These are phyloP conservation scores for Botryotinia calthae DNA, from an alignment of 2,329 filamentous ascomycete genomes.

Conservation along the genomic window DNA sequence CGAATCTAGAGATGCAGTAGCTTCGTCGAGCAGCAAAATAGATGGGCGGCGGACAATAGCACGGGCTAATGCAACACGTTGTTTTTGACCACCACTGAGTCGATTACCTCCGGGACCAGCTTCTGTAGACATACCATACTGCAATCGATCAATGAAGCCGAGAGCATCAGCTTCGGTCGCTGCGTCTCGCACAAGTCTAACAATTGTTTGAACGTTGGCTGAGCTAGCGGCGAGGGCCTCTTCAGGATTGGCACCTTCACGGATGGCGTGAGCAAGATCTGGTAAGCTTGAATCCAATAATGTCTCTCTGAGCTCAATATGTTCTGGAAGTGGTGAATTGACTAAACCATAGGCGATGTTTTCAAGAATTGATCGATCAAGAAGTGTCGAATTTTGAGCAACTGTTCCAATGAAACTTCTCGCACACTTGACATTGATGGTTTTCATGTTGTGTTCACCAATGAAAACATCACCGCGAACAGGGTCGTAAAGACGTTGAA, in stretches of 20 bases:
- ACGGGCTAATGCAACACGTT: conserved; percentile 60
- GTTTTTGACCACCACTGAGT: conserved; percentile 16
- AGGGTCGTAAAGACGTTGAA: conserved; percentile 55
- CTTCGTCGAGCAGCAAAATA: conserved; percentile 60
- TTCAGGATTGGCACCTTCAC: background rate
- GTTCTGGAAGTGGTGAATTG: conserved; percentile 6
- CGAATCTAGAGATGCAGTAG: conserved; percentile 68
- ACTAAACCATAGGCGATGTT: conserved; percentile 16
- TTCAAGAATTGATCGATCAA: conserved; percentile 11
- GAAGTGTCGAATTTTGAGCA: conserved; percentile 9
- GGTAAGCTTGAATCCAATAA: conserved; percentile 7
- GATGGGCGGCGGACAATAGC: conserved; percentile 50
- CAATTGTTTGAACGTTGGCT: background rate
- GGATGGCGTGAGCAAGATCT: conserved; percentile 1
- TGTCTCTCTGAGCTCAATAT: background rate
- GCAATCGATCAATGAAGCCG: conserved; percentile 4
- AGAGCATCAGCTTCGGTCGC: conserved; percentile 14
- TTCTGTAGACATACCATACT: background rate
- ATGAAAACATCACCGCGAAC: conserved; percentile 2
- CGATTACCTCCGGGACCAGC: conserved; percentile 7
- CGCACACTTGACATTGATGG: conserved; percentile 4
- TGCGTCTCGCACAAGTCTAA: conserved; percentile 1
- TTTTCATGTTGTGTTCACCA: background rate
- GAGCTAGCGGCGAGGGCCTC: conserved; percentile 3
- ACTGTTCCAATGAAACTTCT: conserved; percentile 14